These are phyloP conservation scores for Isatis tinctoria DNA, from an alignment of 345 rosid genomes.

Conservation along the genomic window DNA sequence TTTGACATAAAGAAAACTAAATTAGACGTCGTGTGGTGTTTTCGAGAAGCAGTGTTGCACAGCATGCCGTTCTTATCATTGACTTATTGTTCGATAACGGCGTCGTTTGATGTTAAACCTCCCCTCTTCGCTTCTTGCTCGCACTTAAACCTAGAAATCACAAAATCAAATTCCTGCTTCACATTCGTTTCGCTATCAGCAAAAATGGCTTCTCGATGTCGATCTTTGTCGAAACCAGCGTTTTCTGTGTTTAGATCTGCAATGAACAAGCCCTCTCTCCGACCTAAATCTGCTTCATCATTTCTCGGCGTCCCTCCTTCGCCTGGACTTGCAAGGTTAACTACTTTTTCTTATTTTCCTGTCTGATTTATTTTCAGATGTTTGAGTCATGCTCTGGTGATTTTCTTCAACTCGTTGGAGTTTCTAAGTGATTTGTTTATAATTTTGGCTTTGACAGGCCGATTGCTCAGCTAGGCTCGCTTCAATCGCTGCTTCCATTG, in stretches of 20 bases:
- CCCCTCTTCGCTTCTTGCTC: not conserved
- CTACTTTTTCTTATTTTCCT: not conserved
- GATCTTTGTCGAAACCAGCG: conserved; percentile 64
- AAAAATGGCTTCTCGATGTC: conserved; percentile 69
- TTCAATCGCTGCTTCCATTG: conserved; percentile 83
- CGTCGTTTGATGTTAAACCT: conserved; percentile 18
- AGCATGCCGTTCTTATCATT: not conserved
- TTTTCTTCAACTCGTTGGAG: not conserved
- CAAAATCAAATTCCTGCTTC: conserved; percentile 3
- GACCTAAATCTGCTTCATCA: conserved; percentile 41
- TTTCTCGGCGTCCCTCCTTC: conserved; percentile 42
- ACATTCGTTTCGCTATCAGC: conserved; percentile 3
- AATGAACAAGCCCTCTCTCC: conserved; percentile 46
- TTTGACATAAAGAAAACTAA: not conserved
- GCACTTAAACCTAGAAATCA: not conserved
- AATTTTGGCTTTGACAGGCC: conserved; percentile 44
- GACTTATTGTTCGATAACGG: not conserved
- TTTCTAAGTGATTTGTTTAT: not conserved
- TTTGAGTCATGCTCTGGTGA: not conserved
- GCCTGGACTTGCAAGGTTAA: conserved; percentile 47
- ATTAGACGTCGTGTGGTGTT: conserved; percentile 7
- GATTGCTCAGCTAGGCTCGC: conserved; percentile 54
- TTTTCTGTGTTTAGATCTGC: conserved; percentile 50
- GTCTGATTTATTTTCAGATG: not conserved
- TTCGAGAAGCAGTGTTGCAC: not conserved